Evolutionary conservation across 805 yeast species (phyloP).

Genomic region (Cyberlindnera mississippiensis): DNA sequence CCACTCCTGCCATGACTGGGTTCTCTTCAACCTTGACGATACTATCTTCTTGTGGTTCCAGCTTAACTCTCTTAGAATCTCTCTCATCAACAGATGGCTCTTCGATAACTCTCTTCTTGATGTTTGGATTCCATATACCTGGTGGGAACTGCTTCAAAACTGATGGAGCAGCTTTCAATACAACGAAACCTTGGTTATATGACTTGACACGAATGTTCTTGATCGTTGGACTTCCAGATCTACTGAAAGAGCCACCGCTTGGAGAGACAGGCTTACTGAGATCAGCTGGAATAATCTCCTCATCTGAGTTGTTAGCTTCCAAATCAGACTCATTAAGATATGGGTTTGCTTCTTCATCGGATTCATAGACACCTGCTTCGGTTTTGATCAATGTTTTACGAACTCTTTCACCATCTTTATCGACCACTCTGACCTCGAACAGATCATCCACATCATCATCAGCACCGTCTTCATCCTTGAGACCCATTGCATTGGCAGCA

Average conservation of each 20-base stretch:
- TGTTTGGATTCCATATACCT: conserved; percentile 81
- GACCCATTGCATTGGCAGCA: conserved; percentile 68
- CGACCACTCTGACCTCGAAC: conserved; percentile 72
- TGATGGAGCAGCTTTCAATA: conserved; percentile 58
- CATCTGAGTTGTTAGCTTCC: conserved; percentile 42
- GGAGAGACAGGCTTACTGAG: conserved; percentile 27
- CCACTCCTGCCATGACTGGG: conserved; percentile 9
- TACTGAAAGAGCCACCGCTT: conserved; percentile 12
- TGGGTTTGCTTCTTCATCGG: conserved; percentile 86
- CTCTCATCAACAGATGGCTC: conserved; percentile 27
- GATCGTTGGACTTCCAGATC: conserved; percentile 22
- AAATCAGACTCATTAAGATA: conserved; percentile 69
- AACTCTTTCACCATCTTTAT: conserved; percentile 85
- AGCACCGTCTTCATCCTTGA: conserved; percentile 56
- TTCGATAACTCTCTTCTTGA: conserved; percentile 33
- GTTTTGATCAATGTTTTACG: conserved; percentile 79
- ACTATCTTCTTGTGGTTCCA: conserved; percentile 26
- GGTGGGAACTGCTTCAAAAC: conserved; percentile 63
- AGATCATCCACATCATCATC: conserved; percentile 63
- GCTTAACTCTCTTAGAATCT: conserved; percentile 38
- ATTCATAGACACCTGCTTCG: conserved; percentile 75
- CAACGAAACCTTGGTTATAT: conserved; percentile 49
- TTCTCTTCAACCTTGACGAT: conserved; percentile 11
- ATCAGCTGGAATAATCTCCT: conserved; percentile 38
- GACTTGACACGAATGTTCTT: conserved; percentile 40